phyloP scores from a whole-genome alignment of 306 rosid genomes.

The Elaeagnus macrophylla region DNA sequence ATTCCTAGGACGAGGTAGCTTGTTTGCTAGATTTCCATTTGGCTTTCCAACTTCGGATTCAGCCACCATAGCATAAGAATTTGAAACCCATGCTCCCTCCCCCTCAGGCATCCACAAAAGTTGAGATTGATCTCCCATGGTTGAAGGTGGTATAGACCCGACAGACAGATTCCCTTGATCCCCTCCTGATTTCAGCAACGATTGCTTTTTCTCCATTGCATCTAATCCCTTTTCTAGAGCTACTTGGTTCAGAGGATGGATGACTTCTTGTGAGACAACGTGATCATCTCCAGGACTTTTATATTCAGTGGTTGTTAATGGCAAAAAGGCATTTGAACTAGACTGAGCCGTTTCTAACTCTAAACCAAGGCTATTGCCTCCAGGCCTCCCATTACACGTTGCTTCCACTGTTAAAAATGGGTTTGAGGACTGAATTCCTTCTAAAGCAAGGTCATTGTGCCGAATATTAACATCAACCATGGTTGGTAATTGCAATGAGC shows the following conservation, averaged over 20 bases:
- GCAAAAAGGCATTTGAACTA: conserved; percentile 28
- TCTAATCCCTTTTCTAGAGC: conserved; percentile 30
- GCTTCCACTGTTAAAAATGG: conserved; percentile 37
- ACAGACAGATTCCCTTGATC: conserved; percentile 25
- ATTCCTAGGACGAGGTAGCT: conserved; percentile 58
- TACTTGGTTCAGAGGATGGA: conserved; percentile 29
- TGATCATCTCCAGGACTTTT: conserved; percentile 16
- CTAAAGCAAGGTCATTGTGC: conserved; percentile 30
- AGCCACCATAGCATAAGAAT: conserved; percentile 21
- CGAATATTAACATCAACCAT: conserved; percentile 27
- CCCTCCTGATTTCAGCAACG: conserved; percentile 29
- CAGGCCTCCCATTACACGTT: conserved; percentile 26
- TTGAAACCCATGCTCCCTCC: conserved; percentile 32
- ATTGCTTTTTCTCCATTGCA: conserved; percentile 24
- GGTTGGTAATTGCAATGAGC: conserved; percentile 36
- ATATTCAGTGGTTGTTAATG: conserved; percentile 20
- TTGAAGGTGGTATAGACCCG: conserved; percentile 24
- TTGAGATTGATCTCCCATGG: conserved; percentile 30
- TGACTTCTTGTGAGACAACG: conserved; percentile 17
- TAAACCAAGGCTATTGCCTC: conserved; percentile 22
- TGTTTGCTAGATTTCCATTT: conserved; percentile 42
- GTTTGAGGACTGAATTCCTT: conserved; percentile 37
- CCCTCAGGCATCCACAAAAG: conserved; percentile 29
- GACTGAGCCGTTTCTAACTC: conserved; percentile 30
- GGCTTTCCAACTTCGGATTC: conserved; percentile 33